Evolutionary conservation across 192 early-diverging fungal genomes (phyloP), one percentile per base, ranked within the genome.

Genomic region (Entomortierella chlamydospora): DNA sequence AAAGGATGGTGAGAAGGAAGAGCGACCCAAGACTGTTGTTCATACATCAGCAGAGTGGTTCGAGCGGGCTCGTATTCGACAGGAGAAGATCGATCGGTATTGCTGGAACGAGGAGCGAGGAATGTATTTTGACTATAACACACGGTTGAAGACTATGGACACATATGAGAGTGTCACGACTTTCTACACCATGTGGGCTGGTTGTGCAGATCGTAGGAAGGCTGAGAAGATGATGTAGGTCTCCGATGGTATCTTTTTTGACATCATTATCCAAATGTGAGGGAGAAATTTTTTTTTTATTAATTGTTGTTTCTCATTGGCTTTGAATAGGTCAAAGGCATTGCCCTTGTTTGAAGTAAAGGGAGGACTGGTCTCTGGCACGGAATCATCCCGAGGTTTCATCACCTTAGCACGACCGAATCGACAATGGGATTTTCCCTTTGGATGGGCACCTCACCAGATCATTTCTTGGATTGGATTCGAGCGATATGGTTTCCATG

Each of bases 401-500:
- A 92, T 95, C 49, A 83, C 90, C 11, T 77, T 97, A 18, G 89
- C 94, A 47, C 84, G 98, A 23, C 97, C 97, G 37, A 95, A 95
- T 72, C 89, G 97, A 26, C 98, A 99, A 72, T 98, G 97, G 97
- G 97, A 97, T 79, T 95, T 88, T 54, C 93, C 91, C 4, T 94
- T 91, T 65, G 94, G 98, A 9, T 98, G 98, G 98, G 96, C 97
- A n/a, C 98, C 98, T 49, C 98, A 99, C 83, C 98, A 99, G 82
- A 99, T 99, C 23, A 88, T 99, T 74, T 93, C 95, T 11, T 99
- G 98, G 98, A 85, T 90, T 62, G 96, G 93, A 5, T 87, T 98
- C 54, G 88, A 90, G 56, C 87, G 90, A 62, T 99, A 99, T 82
- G 94, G 93, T 11, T 93, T 86, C 64, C 68, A 78, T 42, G 89